Evolutionary conservation across 805 yeast genomes (phyloP), one percentile per base, ranked within the genome.

Genomic region (Candida ipomoeae): DNA sequence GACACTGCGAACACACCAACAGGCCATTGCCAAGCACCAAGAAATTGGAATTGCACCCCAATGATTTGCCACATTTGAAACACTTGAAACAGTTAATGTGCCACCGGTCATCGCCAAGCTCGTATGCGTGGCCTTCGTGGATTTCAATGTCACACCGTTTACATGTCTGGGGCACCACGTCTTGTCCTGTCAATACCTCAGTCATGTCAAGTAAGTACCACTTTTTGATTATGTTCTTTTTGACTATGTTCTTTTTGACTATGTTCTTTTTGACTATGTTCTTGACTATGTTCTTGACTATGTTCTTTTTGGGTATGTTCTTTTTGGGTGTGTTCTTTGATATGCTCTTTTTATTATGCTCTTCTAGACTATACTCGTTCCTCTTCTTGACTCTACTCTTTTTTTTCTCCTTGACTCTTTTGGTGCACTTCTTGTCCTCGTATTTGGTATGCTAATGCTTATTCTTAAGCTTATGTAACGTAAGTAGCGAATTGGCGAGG

Each of bases 21-120:
- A 87, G 85, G 29, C 99, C 98, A 51, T 94, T 89, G 2, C 97
- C 98, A 43, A 94, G 73, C 1, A 92, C 97, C 47, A 94, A 72
- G 66, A 94, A 89, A 66, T 91, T 91, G 21, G 95, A 85, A 61
- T 89, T 86, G 55, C 95, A 87, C 23, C 96, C 96, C 49, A 94
- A 71, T 35, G 84, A 79, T 58, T 81, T 78, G 35, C 79, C 74
- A 67, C 99, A 94, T 58, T 85, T 85, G 48, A 95, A 86, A 68
- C 99, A 94, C 43, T 83, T 78, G 69, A 94, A 94, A 69, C 99
- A 94, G 55, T 86, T 80, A 50, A 89, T 86, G 66, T 94, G 99
- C 99, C 99, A 94, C 56, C 96, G 81, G 63, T 89, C 92, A 45
- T 87, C 95, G 21, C 96, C 96, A 45, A 92, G 74, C 65, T 92